Percentiles rank a stretch among this genome's conserved stretches.
Evolutionary conservation across 1,139 yeast species (phyloP).

Genomic region (Sugiyamaella neomexicana): DNA sequence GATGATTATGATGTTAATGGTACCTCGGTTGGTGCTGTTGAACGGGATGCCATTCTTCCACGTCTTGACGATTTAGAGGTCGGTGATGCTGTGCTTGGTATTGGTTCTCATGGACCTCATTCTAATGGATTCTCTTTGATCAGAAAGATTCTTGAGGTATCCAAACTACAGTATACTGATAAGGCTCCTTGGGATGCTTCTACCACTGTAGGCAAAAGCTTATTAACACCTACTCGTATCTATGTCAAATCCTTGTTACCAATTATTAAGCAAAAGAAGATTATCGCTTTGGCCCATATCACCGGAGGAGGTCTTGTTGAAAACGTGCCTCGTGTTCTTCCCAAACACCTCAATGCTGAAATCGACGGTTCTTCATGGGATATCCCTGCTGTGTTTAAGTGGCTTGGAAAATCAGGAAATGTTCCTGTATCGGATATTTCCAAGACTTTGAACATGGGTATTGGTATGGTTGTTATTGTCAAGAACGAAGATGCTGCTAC

Average conservation of each 20-base stretch:
- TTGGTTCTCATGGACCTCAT: conserved; percentile 90
- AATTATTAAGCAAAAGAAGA: conserved; percentile 53
- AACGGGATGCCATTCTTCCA: conserved; percentile 73
- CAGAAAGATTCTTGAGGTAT: conserved; percentile 85
- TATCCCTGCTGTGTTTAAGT: conserved; percentile 84
- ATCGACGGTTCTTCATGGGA: conserved; percentile 81
- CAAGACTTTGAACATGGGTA: conserved; percentile 93
- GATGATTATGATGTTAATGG: conserved; percentile 98
- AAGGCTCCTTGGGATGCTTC: conserved; percentile 83
- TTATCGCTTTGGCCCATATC: conserved; percentile 91
- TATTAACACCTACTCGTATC: conserved; percentile 86
- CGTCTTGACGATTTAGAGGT: conserved; percentile 59
- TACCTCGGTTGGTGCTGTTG: conserved; percentile 99
- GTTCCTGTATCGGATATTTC: conserved; percentile 82
- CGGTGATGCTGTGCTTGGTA: conserved; percentile 84
- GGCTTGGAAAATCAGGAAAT: conserved; percentile 90
- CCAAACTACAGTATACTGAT: conserved; percentile 65
- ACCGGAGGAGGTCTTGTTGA: conserved; percentile 99
- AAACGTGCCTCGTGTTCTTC: conserved; percentile 93
- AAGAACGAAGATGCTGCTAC: conserved; percentile 56
- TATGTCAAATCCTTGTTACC: conserved; percentile 89
- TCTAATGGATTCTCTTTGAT: conserved; percentile 96
- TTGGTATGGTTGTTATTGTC: conserved; percentile 94
- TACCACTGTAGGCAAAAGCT: conserved; percentile 78
- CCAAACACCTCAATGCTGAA: conserved; percentile 72